Conservation (phyloP, 164 flowering plant genomes). For the Houttuynia cordata region DNA sequence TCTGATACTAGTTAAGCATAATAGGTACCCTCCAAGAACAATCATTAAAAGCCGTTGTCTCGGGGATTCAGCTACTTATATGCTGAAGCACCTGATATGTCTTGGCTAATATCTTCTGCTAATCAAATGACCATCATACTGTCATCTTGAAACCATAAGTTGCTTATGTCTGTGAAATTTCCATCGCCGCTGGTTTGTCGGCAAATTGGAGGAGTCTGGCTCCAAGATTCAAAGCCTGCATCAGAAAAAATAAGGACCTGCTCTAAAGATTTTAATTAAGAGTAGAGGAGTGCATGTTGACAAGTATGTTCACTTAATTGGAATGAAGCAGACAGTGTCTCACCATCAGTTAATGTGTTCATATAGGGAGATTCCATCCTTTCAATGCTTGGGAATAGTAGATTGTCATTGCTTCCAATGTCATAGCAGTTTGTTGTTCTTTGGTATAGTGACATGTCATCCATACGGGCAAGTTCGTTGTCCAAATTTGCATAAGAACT, state of each 20-base stretch:
- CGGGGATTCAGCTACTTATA: constrained; percentile 8
- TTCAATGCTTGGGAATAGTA: constrained; percentile 29
- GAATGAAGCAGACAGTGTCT: constrained; percentile 4
- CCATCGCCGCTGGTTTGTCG: constrained; percentile 29
- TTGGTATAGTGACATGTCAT: constrained; percentile 39
- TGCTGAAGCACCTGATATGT: not conserved
- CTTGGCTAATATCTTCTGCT: constrained; percentile 1
- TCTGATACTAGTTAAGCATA: constrained; percentile 3
- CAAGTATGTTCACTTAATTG: not conserved
- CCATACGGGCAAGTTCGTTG: constrained; percentile 23
- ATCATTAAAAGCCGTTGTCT: constrained; percentile 55
- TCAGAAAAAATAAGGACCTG: constrained; percentile 13
- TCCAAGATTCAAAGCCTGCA: constrained; percentile 27
- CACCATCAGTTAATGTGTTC: constrained; percentile 20
- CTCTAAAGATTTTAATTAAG: not conserved
- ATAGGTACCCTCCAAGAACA: constrained; percentile 23
- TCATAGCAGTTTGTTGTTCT: constrained; percentile 24
- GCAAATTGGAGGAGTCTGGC: constrained; percentile 21
- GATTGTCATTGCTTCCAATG: constrained; percentile 26
- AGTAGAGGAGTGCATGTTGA: not conserved
- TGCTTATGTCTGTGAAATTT: constrained; percentile 15
- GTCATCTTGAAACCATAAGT: constrained; percentile 26
- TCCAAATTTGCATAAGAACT: constrained; percentile 33
- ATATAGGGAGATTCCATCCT: constrained; percentile 20
- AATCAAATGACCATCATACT: constrained; percentile 18